Percentiles rank a stretch among this genome's conserved stretches.
phyloP scores from a whole-genome alignment of 2,329 filamentous ascomycete genomes.

The Diaporthe ampelina region DNA sequence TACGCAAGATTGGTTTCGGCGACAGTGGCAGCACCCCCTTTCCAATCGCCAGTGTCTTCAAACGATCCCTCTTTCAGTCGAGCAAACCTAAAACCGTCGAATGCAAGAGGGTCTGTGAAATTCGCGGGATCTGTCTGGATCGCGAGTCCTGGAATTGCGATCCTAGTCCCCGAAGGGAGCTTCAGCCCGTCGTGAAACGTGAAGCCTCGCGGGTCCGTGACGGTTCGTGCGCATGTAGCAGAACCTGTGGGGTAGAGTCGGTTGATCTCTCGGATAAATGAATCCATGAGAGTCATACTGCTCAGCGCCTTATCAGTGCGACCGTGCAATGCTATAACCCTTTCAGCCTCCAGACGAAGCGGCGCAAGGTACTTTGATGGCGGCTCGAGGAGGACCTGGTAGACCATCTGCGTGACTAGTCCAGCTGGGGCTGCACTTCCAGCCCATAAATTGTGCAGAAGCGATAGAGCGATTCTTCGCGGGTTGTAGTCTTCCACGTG shows the following conservation, averaged over 20 bases:
- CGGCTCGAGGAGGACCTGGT: not conserved
- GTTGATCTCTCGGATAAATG: not conserved
- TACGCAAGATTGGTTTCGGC: not conserved
- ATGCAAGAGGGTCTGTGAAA: not conserved
- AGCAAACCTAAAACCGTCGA: not conserved
- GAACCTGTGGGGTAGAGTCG: not conserved
- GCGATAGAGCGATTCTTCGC: not conserved
- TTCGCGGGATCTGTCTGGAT: not conserved
- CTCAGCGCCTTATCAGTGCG: not conserved
- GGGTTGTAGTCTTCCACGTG: not conserved
- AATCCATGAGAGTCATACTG: not conserved
- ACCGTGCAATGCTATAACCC: not conserved
- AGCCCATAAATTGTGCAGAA: not conserved
- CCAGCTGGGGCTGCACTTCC: not conserved
- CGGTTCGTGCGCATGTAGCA: not conserved
- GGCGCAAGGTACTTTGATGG: not conserved
- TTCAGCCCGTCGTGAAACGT: not conserved
- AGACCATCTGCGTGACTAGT: not conserved
- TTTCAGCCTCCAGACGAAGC: not conserved
- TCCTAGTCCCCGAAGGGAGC: not conserved
- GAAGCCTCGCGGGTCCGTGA: not conserved
- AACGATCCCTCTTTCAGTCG: not conserved
- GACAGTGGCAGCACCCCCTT: not conserved
- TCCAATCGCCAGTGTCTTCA: not conserved
- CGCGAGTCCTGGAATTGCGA: not conserved